phyloP scores from a whole-genome alignment of 2,329 filamentous ascomycete genomes.

The Cladophialophora bantiana region DNA sequence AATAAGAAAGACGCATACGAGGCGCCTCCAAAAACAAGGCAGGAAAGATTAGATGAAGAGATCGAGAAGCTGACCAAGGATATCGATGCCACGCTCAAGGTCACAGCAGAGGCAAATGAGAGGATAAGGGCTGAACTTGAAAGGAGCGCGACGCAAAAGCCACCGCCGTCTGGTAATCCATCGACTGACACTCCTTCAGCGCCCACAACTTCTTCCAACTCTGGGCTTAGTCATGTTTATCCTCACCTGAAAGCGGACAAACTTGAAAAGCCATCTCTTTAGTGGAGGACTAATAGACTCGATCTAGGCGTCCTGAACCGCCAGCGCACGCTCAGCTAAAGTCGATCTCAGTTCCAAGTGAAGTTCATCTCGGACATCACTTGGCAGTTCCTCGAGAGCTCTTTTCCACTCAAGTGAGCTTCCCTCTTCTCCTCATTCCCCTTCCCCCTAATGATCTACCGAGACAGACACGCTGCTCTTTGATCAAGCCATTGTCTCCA shows the following conservation, averaged over 20 bases:
- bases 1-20: slow-evolving; percentile 56
- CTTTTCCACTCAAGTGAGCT: not conserved
- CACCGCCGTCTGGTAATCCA: not conserved
- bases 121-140: slow-evolving; percentile 50
- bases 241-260: slow-evolving; percentile 37
- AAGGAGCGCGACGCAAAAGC: slow-evolving; percentile 9
- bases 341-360: not conserved
- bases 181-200: not conserved
- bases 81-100: slow-evolving; percentile 62
- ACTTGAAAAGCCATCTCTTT: slow-evolving; percentile 39
- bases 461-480: not conserved
- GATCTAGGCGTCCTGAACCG: not conserved
- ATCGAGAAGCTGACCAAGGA: slow-evolving; percentile 65
- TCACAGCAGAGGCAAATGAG: slow-evolving; percentile 48
- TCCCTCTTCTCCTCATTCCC: not conserved
- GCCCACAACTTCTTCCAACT: slow-evolving; percentile 9
- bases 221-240: slow-evolving; percentile 36
- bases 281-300: not conserved
- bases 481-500: not conserved
- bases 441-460: not conserved
- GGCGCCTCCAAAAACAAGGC: slow-evolving; percentile 54
- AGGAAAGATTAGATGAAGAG: slow-evolving; percentile 65
- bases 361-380: not conserved
- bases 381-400: not conserved
- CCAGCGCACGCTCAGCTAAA: not conserved